phyloP scores from a whole-genome alignment of 495 filamentous ascomycete species.

The Durotheca rogersii region DNA sequence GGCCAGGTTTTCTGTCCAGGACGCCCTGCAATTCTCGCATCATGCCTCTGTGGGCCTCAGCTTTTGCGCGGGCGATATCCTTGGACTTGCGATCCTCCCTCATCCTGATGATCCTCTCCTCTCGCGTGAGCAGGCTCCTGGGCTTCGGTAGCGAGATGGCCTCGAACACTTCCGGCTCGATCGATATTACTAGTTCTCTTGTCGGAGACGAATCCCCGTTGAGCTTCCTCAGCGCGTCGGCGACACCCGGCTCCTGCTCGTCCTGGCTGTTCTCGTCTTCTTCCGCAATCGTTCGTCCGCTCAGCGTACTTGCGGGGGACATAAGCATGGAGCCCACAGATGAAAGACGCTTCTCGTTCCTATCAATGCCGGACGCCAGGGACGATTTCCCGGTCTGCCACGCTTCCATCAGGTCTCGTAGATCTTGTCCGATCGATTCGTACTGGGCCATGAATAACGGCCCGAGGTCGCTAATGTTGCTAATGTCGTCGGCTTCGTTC shows the following conservation, averaged over 20 bases:
- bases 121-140: conserved; percentile 73
- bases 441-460: conserved; percentile 81
- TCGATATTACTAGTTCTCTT: conserved; percentile 42
- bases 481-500: conserved; percentile 69
- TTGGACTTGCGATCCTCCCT: conserved; percentile 78
- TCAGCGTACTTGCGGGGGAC: conserved; percentile 77
- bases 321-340: conserved; percentile 64
- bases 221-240: conserved; percentile 71
- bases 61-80: conserved; percentile 65
- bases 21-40: conserved; percentile 68
- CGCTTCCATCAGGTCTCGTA: conserved; percentile 78
- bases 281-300: conserved; percentile 79
- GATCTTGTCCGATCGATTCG: conserved; percentile 87
- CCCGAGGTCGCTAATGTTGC: conserved; percentile 70
- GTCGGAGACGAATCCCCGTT: conserved; percentile 61
- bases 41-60: conserved; percentile 82
- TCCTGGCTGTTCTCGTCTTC: conserved; percentile 67
- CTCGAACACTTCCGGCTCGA: conserved; percentile 82
- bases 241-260: conserved; percentile 29
- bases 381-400: conserved; percentile 86
- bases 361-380: conserved; percentile 71
- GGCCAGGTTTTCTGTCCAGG: conserved; percentile 27
- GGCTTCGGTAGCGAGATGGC: conserved; percentile 77
- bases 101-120: conserved; percentile 86
- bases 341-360: conserved; percentile 67